Evolutionary conservation across 2,329 filamentous ascomycete genomes (phyloP).

Genomic region (Cyphellophora europaea): DNA sequence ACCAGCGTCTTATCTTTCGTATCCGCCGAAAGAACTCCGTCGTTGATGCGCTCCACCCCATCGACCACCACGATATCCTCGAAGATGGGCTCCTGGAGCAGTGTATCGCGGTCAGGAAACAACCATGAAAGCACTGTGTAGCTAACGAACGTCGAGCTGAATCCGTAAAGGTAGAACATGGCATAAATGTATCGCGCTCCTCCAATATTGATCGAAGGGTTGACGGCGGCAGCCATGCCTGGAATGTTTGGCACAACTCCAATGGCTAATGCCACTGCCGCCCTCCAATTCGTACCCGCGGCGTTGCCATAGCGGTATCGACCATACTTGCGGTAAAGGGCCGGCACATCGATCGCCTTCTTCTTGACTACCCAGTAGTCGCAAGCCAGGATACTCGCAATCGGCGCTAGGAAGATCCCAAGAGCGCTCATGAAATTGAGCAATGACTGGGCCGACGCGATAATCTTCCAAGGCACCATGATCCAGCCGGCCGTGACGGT

Average conservation of each 20-base stretch:
- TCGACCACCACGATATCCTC: constrained; percentile 1
- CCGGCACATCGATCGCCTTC: constrained; percentile 12
- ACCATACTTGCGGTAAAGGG: constrained; percentile 13
- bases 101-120: constrained; percentile 40
- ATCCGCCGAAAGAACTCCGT: neutral
- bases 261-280: constrained; percentile 47
- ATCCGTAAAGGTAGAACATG: constrained; percentile 59
- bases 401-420: constrained; percentile 19
- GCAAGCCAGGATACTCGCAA: constrained; percentile 18
- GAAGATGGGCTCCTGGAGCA: constrained; percentile 17
- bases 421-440: constrained; percentile 29
- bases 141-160: constrained; percentile 45
- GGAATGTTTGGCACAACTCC: constrained; percentile 49
- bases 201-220: constrained; percentile 18
- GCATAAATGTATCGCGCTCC: constrained; percentile 49
- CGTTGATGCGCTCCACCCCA: constrained; percentile 2
- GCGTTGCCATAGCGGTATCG: constrained; percentile 18
- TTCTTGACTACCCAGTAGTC: constrained; percentile 20
- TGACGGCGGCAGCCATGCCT: constrained; percentile 35
- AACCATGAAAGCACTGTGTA: constrained; percentile 40
- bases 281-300: constrained; percentile 49
- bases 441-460: constrained; percentile 31
- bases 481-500: constrained; percentile 33
- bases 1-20: neutral
- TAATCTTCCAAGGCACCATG: constrained; percentile 38